Conservation (phyloP, 805 yeast species). For the Metschnikowia kunwiensis region DNA sequence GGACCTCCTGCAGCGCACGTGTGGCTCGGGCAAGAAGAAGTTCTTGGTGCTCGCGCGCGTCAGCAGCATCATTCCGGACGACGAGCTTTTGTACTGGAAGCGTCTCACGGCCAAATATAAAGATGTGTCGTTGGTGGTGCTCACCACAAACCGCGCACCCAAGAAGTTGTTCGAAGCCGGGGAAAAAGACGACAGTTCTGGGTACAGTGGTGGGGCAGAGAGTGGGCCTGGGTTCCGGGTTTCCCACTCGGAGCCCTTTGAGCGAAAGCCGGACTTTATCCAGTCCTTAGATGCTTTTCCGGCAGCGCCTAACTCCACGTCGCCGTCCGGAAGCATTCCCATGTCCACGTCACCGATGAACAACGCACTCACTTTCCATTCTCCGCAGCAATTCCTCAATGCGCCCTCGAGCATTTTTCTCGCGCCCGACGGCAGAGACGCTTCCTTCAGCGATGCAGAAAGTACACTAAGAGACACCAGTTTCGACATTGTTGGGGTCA, state of each 20-base stretch:
- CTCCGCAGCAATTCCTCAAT: slow-evolving; percentile 37
- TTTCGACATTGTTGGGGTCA: slow-evolving; percentile 52
- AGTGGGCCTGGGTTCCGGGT: not conserved
- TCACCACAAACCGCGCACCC: slow-evolving; percentile 62
- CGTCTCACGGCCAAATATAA: slow-evolving; percentile 58
- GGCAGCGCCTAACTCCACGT: slow-evolving; percentile 17
- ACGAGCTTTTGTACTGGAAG: slow-evolving; percentile 78
- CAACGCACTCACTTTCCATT: slow-evolving; percentile 30
- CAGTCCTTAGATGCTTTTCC: slow-evolving; percentile 15
- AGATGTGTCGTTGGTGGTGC: slow-evolving; percentile 60
- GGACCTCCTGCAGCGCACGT: slow-evolving; percentile 29
- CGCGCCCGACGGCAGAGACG: slow-evolving; percentile 24
- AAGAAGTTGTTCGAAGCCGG: slow-evolving; percentile 33
- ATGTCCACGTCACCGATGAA: slow-evolving; percentile 30
- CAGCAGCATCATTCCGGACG: slow-evolving; percentile 75
- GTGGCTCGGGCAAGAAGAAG: slow-evolving; percentile 48
- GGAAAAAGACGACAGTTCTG: not conserved
- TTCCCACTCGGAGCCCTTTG: too few species aligned
- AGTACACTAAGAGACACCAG: slow-evolving; percentile 45
- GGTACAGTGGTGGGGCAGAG: not conserved
- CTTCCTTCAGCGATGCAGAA: slow-evolving; percentile 19
- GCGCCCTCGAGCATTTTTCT: slow-evolving; percentile 33
- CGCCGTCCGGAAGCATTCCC: slow-evolving; percentile 15
- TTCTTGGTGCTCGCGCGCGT: slow-evolving; percentile 67
- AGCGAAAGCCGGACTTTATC: slow-evolving; percentile 16